Base-by-base conservation (phyloP, 2,329 filamentous ascomycete genomes). In the Immersiporthe knoxdaviesiana region DNA sequence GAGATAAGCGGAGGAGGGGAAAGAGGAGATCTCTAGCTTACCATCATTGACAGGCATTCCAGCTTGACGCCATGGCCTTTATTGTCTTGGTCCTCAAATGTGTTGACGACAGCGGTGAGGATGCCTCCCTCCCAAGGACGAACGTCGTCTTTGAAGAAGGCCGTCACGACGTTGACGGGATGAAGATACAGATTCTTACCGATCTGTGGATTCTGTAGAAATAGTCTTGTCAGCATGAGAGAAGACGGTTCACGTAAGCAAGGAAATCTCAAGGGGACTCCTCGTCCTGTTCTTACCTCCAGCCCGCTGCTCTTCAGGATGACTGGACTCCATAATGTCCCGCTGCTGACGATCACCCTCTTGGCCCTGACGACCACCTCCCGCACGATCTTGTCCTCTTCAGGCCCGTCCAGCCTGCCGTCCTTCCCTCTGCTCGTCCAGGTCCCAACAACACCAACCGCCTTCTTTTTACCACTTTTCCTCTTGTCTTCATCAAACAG, bases 111-210 rank as follows among this genome's bases (percentile, higher is more conserved):
- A 1, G 88, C 85, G 0, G 93, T 97, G 67, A 97, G 85, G 72
- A 94, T 93, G 1, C 87, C 85, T n/a, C 82, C 83, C 78, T 88
- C 88, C 89, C 89, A 92, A 1, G 88, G 87, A 16, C 84, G 84
- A 39, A 90, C 84, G 58, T 91, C 88, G 69, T 92, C 83, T 37
- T 89, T 83, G 78, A 91, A 92, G 14, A 90, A 82, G 1, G 86
- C 90, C n/a, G 79, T 66, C 77, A 89, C 74, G 11, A 84, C 76
- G 75, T 84, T 85, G 75, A 89, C 90, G 1, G 94, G 95, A 76
- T 98, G 95, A 0, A 97, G 79, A 74, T 96, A 85, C 3, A 97
- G 86, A 74, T 97, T 92, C 10, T 85, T 87, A 35, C 95, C 95
- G 72, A 97, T 91, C 68, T 97, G 90, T 4, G 85, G 84, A 77